phyloP scores from a whole-genome alignment of 768 basidiomycete species.

The Clitopilus passeckerianus region DNA sequence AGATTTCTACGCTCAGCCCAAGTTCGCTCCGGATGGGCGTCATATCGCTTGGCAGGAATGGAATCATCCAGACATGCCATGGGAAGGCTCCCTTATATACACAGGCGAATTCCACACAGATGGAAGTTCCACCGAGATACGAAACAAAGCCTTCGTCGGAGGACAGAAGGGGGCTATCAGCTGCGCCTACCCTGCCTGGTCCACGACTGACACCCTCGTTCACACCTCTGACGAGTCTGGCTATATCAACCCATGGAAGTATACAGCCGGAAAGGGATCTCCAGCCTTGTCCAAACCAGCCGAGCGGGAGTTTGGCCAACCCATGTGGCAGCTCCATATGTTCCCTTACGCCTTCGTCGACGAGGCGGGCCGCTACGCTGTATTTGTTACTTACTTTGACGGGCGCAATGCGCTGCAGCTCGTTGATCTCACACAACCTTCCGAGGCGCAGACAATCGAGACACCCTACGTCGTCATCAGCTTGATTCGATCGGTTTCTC shows the following conservation, averaged over 20 bases:
- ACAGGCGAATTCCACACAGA: conserved; percentile 36
- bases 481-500: conserved; percentile 28
- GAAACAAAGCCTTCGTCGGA: conserved; percentile 39
- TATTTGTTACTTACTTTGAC: conserved; percentile 36
- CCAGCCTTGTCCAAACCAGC: conserved; percentile 39
- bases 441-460: conserved; percentile 25
- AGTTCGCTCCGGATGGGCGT: conserved; percentile 17
- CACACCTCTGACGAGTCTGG: conserved; percentile 65
- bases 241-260: conserved; percentile 65
- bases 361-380: conserved; percentile 21
- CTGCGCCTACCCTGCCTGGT: conserved; percentile 59
- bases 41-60: conserved; percentile 21
- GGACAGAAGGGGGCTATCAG: conserved; percentile 46
- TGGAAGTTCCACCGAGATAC: conserved; percentile 19
- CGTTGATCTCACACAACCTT: conserved; percentile 25
- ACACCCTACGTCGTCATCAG: conserved; percentile 38
- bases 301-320: conserved; percentile 50
- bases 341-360: conserved; percentile 44
- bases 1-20: conserved; percentile 66
- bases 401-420: conserved; percentile 35
- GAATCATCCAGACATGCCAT: conserved; percentile 22
- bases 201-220: conserved; percentile 46
- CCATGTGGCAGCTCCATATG: conserved; percentile 50
- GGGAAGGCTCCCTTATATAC: conserved; percentile 21
- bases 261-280: conserved; percentile 23